Evolutionary conservation across 192 early-diverging fungal genomes (phyloP).

Genomic region (Chytriomyces confervae): DNA sequence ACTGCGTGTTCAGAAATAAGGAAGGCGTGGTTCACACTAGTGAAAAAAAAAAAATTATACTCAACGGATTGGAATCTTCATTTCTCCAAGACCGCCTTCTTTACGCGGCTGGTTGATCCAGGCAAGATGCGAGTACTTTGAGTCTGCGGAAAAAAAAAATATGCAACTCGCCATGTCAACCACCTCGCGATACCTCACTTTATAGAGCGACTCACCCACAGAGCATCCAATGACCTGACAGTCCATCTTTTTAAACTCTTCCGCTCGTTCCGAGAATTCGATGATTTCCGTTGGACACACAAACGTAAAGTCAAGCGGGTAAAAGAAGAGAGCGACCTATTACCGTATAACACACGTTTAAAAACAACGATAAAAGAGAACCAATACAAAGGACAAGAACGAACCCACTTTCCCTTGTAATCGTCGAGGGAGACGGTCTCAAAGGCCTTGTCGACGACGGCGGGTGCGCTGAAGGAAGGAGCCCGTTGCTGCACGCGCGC

Average conservation of each 20-base stretch:
- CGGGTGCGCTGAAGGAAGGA: constrained; percentile 47
- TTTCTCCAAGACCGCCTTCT: constrained; percentile 59
- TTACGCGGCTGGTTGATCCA: constrained; percentile 64
- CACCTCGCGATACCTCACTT: no score
- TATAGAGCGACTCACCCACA: constrained; percentile 27
- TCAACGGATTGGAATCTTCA: constrained; percentile 60
- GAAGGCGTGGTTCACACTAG: not conserved
- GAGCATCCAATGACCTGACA: constrained; percentile 62
- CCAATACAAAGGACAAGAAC: no score
- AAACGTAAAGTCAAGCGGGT: constrained; percentile 52
- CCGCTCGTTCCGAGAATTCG: constrained; percentile 59
- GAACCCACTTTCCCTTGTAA: constrained; percentile 58
- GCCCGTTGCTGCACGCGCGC: constrained; percentile 36
- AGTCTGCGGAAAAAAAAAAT: constrained; percentile 46
- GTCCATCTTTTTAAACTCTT: constrained; percentile 59
- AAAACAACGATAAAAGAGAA: not conserved
- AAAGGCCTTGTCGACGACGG: constrained; percentile 56
- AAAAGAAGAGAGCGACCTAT: constrained; percentile 37
- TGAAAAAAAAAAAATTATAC: not conserved
- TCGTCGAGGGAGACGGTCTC: constrained; percentile 50
- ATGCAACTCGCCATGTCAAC: no score
- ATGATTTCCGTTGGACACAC: constrained; percentile 70
- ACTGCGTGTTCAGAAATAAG: constrained; percentile 24
- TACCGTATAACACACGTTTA: no score
- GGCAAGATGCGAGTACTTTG: constrained; percentile 57